These are phyloP conservation scores for Cystobasidium sp. DNA, from an alignment of 1,284 basidiomycete species.

Conservation along the genomic window DNA sequence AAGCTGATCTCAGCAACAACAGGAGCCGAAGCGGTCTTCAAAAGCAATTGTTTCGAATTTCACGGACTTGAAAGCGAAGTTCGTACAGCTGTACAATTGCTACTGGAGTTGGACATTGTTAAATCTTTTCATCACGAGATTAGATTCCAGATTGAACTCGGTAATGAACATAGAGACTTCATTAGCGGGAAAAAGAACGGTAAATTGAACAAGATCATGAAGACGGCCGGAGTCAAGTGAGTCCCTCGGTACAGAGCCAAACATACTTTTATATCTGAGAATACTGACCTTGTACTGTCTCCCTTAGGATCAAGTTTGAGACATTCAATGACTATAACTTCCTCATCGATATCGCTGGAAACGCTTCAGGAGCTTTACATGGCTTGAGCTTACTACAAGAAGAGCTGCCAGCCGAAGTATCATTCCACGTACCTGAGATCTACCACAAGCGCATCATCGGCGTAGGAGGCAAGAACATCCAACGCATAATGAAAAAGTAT, in stretches of 20 bases:
- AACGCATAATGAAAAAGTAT: conserved; percentile 99
- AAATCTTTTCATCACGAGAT: conserved; percentile 94
- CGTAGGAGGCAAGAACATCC: conserved; percentile 96
- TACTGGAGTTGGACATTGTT: conserved; percentile 87
- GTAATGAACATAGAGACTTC: conserved; percentile 97
- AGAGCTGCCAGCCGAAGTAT: conserved; percentile 97
- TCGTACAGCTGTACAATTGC: conserved; percentile 78
- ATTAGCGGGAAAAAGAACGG: conserved; percentile 98
- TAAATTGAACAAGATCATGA: conserved; percentile 99
- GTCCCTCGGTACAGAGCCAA: not conserved
- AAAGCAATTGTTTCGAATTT: conserved; percentile 96
- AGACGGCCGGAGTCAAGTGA: conserved; percentile 83
- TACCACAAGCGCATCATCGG: conserved; percentile 99
- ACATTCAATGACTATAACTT: conserved; percentile 99
- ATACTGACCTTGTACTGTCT: not conserved
- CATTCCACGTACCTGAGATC: conserved; percentile 96
- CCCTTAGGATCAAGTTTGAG: conserved; percentile 83
- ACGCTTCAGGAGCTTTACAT: conserved; percentile 78
- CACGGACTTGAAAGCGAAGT: conserved; percentile 95
- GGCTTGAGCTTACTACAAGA: conserved; percentile 90
- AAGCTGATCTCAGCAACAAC: conserved; percentile 84
- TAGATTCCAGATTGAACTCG: conserved; percentile 96
- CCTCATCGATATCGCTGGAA: conserved; percentile 77
- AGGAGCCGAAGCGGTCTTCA: conserved; percentile 94
- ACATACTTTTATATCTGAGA: too few relatives aligned